These are phyloP conservation scores for Fusarium fujikuroi DNA, from an alignment of 2,329 filamentous ascomycete species.

Conservation along the genomic window DNA sequence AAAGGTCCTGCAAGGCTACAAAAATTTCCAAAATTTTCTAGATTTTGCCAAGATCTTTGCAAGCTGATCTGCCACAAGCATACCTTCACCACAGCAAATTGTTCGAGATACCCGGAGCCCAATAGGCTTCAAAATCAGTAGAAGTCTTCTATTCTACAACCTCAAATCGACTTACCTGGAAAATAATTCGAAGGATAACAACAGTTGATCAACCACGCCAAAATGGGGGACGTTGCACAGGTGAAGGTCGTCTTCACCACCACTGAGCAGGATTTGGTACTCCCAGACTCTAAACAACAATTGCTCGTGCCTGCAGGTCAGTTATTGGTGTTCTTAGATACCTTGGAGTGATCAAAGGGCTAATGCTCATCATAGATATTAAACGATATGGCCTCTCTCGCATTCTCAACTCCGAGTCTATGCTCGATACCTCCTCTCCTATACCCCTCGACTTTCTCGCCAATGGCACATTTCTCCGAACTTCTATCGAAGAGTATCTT, in stretches of 20 bases:
- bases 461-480: slow-evolving; percentile 90
- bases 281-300: slow-evolving; percentile 70
- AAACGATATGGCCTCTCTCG: slow-evolving; percentile 76
- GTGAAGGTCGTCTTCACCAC: slow-evolving; percentile 77
- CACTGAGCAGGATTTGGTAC: slow-evolving; percentile 68
- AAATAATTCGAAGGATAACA: background rate
- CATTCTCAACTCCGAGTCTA: slow-evolving; percentile 77
- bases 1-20: slow-evolving; percentile 38
- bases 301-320: slow-evolving; percentile 70
- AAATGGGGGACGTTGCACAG: slow-evolving; percentile 60
- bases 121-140: slow-evolving; percentile 15
- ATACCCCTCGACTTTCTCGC: slow-evolving; percentile 94
- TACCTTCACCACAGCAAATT: slow-evolving; percentile 4
- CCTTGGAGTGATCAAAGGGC: background rate
- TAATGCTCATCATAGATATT: slow-evolving; percentile 60
- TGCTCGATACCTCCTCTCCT: slow-evolving; percentile 72
- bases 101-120: slow-evolving; percentile 30
- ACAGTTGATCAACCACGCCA: slow-evolving; percentile 7
- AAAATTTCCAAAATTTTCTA: slow-evolving; percentile 44
- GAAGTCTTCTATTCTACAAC: background rate
- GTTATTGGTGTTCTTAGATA: background rate
- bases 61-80: slow-evolving; percentile 11
- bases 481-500: slow-evolving; percentile 91
- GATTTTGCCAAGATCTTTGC: slow-evolving; percentile 31
- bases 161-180: background rate